Conservation (phyloP, 768 basidiomycete genomes). For the Termitomyces sp. region DNA sequence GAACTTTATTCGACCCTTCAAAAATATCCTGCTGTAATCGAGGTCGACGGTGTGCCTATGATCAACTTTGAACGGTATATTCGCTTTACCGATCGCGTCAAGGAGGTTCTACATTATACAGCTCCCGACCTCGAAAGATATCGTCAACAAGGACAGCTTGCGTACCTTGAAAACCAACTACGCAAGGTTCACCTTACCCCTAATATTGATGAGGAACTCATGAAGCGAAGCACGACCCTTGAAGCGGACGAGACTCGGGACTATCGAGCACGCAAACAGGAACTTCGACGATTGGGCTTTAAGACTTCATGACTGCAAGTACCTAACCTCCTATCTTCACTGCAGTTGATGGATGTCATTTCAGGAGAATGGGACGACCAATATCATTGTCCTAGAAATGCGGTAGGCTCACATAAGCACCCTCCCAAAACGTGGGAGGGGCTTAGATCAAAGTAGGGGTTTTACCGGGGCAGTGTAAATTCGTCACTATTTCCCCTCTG, state of each 20-base stretch:
- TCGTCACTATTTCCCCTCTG: too few species aligned
- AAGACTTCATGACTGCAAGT: too few species aligned
- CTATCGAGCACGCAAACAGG: conserved; percentile 15
- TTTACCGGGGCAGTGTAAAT: too few species aligned
- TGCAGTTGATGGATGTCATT: too few species aligned
- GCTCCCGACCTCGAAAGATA: conserved; percentile 17
- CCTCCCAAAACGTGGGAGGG: too few species aligned
- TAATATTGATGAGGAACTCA: conserved; percentile 28
- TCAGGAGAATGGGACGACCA: background rate
- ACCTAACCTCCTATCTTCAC: too few species aligned
- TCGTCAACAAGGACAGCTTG: background rate
- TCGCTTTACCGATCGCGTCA: conserved; percentile 33
- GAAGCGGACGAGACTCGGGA: conserved; percentile 26
- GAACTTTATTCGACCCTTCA: conserved; percentile 18
- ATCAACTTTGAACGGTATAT: conserved; percentile 42
- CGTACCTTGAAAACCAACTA: background rate
- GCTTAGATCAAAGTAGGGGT: too few species aligned
- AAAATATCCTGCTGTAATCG: conserved; percentile 23
- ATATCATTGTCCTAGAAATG: too few species aligned
- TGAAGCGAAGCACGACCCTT: conserved; percentile 27
- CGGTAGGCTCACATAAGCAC: too few species aligned
- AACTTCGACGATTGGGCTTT: conserved; percentile 22
- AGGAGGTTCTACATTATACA: conserved; percentile 26
- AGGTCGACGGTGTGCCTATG: conserved; percentile 28
- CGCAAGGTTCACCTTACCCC: background rate